Conservation (phyloP, 441 rosid species). For the Biscutella laevigata region DNA sequence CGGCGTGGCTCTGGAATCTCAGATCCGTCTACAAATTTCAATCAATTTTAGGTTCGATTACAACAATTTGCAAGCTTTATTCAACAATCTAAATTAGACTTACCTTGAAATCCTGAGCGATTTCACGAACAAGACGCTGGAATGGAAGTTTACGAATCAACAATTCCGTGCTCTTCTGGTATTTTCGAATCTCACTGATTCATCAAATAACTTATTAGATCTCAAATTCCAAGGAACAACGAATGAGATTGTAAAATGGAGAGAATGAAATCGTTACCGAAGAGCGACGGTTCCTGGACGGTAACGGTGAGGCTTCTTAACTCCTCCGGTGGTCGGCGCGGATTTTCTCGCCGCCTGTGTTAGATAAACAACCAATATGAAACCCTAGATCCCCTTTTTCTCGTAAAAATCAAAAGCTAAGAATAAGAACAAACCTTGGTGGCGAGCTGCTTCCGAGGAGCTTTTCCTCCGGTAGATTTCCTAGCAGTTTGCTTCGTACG, state of each 20-base stretch:
- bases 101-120: slow-evolving; percentile 40
- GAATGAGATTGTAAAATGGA: background rate
- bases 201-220: background rate
- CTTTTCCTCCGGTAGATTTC: slow-evolving; percentile 39
- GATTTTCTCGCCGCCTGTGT: slow-evolving; percentile 35
- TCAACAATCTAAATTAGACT: no score
- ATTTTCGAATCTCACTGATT: slow-evolving; percentile 34
- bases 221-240: background rate
- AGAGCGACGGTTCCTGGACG: slow-evolving; percentile 43
- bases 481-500: slow-evolving; percentile 51
- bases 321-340: slow-evolving; percentile 38
- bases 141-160: slow-evolving; percentile 36
- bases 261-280: slow-evolving; percentile 21
- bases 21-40: slow-evolving; percentile 49
- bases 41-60: no score
- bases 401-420: background rate
- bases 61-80: no score
- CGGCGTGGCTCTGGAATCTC: slow-evolving; percentile 72
- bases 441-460: slow-evolving; percentile 37
- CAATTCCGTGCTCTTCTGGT: slow-evolving; percentile 38
- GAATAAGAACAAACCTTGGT: slow-evolving; percentile 26
- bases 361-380: background rate
- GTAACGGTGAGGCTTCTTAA: slow-evolving; percentile 39
- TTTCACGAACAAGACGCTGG: slow-evolving; percentile 40
- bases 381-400: background rate